Percentiles rank a stretch among this genome's conserved stretches.
phyloP scores from a whole-genome alignment of 495 filamentous ascomycete species.

The Penicillium herquei region DNA sequence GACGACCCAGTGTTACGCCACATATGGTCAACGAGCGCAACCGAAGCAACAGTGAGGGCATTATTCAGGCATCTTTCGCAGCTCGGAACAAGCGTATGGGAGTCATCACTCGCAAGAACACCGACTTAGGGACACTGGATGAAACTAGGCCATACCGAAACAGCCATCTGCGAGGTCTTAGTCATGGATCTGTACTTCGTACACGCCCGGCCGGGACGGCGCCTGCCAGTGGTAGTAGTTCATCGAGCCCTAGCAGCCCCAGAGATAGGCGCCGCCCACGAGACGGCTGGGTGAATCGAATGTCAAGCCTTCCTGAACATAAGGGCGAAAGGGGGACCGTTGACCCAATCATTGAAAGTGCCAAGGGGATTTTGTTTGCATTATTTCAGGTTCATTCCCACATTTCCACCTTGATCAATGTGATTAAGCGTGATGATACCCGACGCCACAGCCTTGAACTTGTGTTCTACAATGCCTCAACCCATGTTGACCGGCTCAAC shows the following conservation, averaged over 20 bases:
- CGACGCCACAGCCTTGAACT: conserved; percentile 73
- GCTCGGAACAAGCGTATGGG: conserved; percentile 77
- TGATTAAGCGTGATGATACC: conserved; percentile 65
- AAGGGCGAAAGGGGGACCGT: conserved; percentile 59
- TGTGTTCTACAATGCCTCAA: conserved; percentile 73
- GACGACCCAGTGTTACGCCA: conserved; percentile 68
- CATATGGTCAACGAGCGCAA: conserved; percentile 72
- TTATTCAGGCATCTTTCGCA: conserved; percentile 57
- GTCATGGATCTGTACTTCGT: conserved; percentile 75
- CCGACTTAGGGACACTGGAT: conserved; percentile 71
- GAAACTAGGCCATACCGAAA: conserved; percentile 71
- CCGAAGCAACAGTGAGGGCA: conserved; percentile 86
- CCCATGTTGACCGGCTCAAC: conserved; percentile 72
- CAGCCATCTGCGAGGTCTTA: conserved; percentile 79
- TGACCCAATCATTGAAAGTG: conserved; percentile 71
- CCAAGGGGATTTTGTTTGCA: conserved; percentile 84
- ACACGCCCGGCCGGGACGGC: conserved; percentile 42
- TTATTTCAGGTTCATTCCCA: conserved; percentile 77
- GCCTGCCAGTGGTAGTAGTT: conserved; percentile 41
- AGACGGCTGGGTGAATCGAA: conserved; percentile 64
- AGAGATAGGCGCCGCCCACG: conserved; percentile 51
- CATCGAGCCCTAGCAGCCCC: conserved; percentile 57
- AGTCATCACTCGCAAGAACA: conserved; percentile 71
- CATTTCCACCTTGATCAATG: conserved; percentile 67
- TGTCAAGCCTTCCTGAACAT: conserved; percentile 82